Evolutionary conservation across 1,284 basidiomycete genomes (phyloP), one percentile per base, ranked within the genome.

Genomic region (Leccinum huronense): DNA sequence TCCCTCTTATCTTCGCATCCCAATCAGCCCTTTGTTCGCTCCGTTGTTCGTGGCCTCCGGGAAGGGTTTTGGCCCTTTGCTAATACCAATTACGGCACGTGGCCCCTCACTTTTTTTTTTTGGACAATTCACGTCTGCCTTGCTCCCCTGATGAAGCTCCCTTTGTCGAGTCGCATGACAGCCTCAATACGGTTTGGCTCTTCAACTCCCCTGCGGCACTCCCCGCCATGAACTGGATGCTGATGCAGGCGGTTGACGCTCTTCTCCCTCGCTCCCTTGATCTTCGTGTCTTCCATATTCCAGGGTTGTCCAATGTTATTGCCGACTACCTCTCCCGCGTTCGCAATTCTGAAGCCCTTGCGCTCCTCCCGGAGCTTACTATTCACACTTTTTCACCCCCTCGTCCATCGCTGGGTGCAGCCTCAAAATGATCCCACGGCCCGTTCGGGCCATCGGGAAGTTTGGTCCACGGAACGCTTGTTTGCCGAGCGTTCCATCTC

Each of bases 251-350:
- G 1, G 23, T 53, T 2, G 51, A 53, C 5, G 4, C 23, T 1
- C 1, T 53, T 30, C 48, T 53, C 5, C 5, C 48, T 19, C 4
- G 2, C 4, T 27, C 19, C 7, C 5, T 53, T 53, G 51, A 53
- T 16, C 38, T 77, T 0, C 58, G 66, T 0, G 72, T 75, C 3
- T 62, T 67, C 6, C 70, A 76, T 53, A 53, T 77, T 23, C 42
- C 66, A 1, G 73, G 73, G 0, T 13, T 33, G 0, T 16, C 68
- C 0, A 76, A 77, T 56, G 10, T 38, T 3, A 59, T 77, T 2
- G 73, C 75, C 1, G 73, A 77, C 53, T 45, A 59, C 1, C 56
- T 76, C 0, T 76, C 74, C 5, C 66, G 66, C 8, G 23, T 38
- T 3, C 19, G 60, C 1, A 62, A 67, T 54, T 57, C 55, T 16